These are phyloP conservation scores for Acanthamoeba royreba DNA, from an alignment of 208 protist species.

Conservation along the genomic window DNA sequence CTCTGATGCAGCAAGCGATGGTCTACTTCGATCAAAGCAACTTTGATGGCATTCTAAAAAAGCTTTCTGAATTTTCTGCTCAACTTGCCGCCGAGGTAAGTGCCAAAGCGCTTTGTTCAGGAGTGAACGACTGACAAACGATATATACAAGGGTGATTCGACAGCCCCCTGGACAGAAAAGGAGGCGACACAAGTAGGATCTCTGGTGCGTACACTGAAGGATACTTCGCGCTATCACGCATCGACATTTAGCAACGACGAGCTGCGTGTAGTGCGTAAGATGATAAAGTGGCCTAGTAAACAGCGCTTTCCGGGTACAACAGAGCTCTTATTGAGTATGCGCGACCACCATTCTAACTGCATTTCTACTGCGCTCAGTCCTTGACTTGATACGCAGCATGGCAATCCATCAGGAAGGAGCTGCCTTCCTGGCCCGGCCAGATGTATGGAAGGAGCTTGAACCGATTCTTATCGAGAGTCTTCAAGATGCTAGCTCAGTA, in stretches of 20 bases:
- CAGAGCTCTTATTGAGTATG: not conserved
- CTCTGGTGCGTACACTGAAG: conserved; percentile 36
- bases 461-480: not conserved
- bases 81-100: not conserved
- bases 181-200: not conserved
- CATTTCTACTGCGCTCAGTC: not conserved
- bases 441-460: not conserved
- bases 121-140: not conserved
- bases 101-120: not conserved
- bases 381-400: not conserved
- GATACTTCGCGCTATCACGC: conserved; percentile 64
- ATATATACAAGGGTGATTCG: no score
- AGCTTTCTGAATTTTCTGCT: conserved; percentile 41
- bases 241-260: conserved; percentile 14
- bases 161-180: not conserved
- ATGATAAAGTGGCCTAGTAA: conserved; percentile 41
- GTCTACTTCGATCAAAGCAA: conserved; percentile 50
- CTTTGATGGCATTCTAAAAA: not conserved
- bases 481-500: not conserved
- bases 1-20: not conserved
- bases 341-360: not conserved
- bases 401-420: not conserved
- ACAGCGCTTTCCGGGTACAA: conserved; percentile 38
- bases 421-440: not conserved
- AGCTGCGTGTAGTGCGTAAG: conserved; percentile 43